Evolutionary conservation across 331 rosid genomes (phyloP).

Genomic region (Cydonia oblonga): DNA sequence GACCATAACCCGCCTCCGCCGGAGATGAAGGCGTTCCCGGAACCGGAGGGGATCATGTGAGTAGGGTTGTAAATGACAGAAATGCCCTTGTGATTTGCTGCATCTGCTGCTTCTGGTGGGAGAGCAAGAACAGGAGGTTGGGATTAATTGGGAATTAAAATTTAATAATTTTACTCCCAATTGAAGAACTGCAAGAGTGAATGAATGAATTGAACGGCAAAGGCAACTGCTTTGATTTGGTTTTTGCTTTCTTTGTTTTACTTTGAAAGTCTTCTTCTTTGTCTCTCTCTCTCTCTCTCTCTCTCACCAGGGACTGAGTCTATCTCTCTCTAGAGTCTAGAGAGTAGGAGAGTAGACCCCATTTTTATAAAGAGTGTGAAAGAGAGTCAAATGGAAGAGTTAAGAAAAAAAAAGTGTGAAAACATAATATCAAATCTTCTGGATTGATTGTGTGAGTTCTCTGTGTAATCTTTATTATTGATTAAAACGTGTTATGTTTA

Average conservation of each 20-base stretch:
- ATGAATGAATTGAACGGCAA: background rate
- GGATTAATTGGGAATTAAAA: background rate
- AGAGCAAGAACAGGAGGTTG: background rate
- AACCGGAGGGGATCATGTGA: conserved; percentile 60
- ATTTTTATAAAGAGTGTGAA: background rate
- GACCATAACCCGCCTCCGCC: conserved; percentile 34
- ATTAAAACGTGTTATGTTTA: too few species aligned
- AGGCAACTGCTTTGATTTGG: conserved; percentile 3
- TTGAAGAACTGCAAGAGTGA: background rate
- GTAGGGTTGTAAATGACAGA: conserved; percentile 12
- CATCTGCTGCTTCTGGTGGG: background rate
- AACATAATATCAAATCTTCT: background rate
- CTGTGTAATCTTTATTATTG: too few species aligned
- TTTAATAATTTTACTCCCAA: background rate
- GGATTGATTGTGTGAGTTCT: too few species aligned
- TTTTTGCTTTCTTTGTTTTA: background rate
- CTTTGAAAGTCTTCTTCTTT: conserved; percentile 4
- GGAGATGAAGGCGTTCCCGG: conserved; percentile 28
- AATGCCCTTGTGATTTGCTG: conserved; percentile 28
- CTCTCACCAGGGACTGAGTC: conserved; percentile 4
- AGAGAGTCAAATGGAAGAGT: background rate
- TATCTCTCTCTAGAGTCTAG: conserved; percentile 7
- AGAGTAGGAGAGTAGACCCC: background rate
- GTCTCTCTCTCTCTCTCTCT: conserved; percentile 11
- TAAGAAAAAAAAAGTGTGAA: background rate